These are phyloP conservation scores for Wickerhamomyces xylosicus DNA, from an alignment of 805 yeast genomes.

Conservation along the genomic window DNA sequence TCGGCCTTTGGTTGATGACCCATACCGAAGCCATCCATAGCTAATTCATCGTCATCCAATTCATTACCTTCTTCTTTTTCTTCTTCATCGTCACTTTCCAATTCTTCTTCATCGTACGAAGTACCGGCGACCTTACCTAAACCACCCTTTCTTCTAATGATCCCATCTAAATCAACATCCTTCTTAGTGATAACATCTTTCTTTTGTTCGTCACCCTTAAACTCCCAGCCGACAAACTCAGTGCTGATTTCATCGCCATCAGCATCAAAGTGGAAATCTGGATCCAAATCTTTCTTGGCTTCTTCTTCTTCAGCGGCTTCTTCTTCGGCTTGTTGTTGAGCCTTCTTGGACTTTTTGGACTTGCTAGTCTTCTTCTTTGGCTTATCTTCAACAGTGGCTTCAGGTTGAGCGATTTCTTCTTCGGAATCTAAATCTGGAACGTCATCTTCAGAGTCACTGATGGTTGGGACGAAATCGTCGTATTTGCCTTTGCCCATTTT, in stretches of 20 bases:
- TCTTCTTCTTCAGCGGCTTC: conserved; percentile 24
- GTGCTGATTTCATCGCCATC: conserved; percentile 44
- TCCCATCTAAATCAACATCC: conserved; percentile 80
- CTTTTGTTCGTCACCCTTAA: conserved; percentile 36
- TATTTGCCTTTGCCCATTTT: conserved; percentile 17
- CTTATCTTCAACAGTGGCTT: conserved; percentile 19
- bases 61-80: conserved; percentile 23
- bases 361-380: conserved; percentile 12
- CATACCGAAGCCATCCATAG: conserved; percentile 36
- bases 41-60: conserved; percentile 29
- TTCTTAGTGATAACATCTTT: conserved; percentile 22
- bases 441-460: conserved; percentile 69
- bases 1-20: conserved; percentile 21
- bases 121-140: conserved; percentile 42
- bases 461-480: conserved; percentile 63
- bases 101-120: conserved; percentile 26
- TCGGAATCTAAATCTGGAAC: conserved; percentile 41
- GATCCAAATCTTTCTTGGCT: conserved; percentile 52
- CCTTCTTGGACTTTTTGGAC: conserved; percentile 15
- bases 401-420: conserved; percentile 23
- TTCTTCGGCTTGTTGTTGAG: conserved; percentile 13
- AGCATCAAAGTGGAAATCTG: conserved; percentile 60
- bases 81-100: conserved; percentile 24
- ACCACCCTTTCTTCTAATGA: conserved; percentile 82
- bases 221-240: conserved; percentile 77